A percentile compares a stretch with the other conserved stretches of the same genome.
Conservation (phyloP, 805 yeast genomes). For the Wickerhamomyces sydowiorum region DNA sequence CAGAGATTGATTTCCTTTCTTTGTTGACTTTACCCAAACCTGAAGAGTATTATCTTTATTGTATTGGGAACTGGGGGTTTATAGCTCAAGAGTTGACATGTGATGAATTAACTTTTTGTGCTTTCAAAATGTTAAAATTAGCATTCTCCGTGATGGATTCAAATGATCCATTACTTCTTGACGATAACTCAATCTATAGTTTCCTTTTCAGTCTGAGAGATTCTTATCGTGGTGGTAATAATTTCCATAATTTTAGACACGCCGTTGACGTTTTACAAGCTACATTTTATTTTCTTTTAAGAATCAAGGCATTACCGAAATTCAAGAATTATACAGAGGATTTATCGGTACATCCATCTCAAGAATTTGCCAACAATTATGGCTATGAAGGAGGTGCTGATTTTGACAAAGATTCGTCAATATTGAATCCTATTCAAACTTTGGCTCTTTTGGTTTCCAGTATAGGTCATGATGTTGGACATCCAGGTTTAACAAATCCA, state of each 20-base stretch:
- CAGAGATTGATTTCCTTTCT: constrained; percentile 23
- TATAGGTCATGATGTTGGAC: constrained; percentile 93
- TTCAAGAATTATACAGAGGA: constrained; percentile 16
- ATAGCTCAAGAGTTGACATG: constrained; percentile 59
- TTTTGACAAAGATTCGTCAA: constrained; percentile 9
- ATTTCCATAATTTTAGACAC: constrained; percentile 93
- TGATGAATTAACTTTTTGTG: constrained; percentile 64
- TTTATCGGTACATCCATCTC: constrained; percentile 12
- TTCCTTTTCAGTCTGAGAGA: constrained; percentile 67
- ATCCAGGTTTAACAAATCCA: constrained; percentile 90
- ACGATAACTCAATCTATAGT: constrained; percentile 44
- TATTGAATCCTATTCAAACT: constrained; percentile 35
- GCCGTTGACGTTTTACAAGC: constrained; percentile 96
- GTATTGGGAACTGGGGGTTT: constrained; percentile 61
- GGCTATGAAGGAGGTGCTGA: constrained; percentile 3
- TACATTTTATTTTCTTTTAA: constrained; percentile 54
- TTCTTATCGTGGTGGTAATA: constrained; percentile 77
- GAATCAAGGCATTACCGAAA: constrained; percentile 20
- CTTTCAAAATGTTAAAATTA: constrained; percentile 45
- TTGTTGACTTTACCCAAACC: constrained; percentile 20
- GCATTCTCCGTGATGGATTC: constrained; percentile 27
- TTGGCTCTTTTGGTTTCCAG: constrained; percentile 72
- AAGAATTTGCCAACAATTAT: neutral
- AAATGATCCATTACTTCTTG: constrained; percentile 9
- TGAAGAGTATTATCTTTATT: constrained; percentile 23